These are phyloP conservation scores for Athelia sp. DNA, from an alignment of 1,284 basidiomycete genomes.

Conservation along the genomic window DNA sequence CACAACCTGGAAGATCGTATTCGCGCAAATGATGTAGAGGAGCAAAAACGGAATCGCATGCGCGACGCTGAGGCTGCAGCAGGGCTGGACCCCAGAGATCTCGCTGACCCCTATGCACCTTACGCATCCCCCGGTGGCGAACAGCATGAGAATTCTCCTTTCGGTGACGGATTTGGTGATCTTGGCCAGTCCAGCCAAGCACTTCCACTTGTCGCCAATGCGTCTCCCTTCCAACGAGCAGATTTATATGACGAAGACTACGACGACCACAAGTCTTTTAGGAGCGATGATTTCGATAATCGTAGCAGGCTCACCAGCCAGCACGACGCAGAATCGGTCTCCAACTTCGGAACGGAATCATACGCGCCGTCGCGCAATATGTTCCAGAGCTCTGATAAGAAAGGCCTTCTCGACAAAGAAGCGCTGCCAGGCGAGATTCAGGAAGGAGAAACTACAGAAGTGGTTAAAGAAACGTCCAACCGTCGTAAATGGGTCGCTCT, in stretches of 20 bases:
- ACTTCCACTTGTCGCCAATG: slow-evolving; percentile 74
- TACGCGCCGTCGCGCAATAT: slow-evolving; percentile 94
- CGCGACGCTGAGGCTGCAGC: slow-evolving; percentile 73
- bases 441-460: slow-evolving; percentile 84
- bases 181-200: slow-evolving; percentile 55
- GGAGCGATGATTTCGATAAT: slow-evolving; percentile 74
- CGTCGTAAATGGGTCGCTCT: slow-evolving; percentile 86
- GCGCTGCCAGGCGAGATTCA: slow-evolving; percentile 74
- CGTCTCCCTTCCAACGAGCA: slow-evolving; percentile 70
- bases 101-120: slow-evolving; percentile 76
- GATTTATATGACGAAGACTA: slow-evolving; percentile 72
- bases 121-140: slow-evolving; percentile 50
- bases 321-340: slow-evolving; percentile 65
- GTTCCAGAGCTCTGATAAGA: slow-evolving; percentile 81
- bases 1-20: slow-evolving; percentile 87
- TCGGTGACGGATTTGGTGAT: slow-evolving; percentile 44
- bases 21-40: slow-evolving; percentile 78
- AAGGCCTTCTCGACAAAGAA: slow-evolving; percentile 75
- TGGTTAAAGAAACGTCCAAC: slow-evolving; percentile 75
- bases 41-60: slow-evolving; percentile 72
- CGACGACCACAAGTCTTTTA: slow-evolving; percentile 73
- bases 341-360: slow-evolving; percentile 81
- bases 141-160: slow-evolving; percentile 34
- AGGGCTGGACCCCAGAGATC: slow-evolving; percentile 63
- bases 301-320: slow-evolving; percentile 71